Conservation (phyloP, 345 rosid species). For the Excoecaria cochinchinensis region DNA sequence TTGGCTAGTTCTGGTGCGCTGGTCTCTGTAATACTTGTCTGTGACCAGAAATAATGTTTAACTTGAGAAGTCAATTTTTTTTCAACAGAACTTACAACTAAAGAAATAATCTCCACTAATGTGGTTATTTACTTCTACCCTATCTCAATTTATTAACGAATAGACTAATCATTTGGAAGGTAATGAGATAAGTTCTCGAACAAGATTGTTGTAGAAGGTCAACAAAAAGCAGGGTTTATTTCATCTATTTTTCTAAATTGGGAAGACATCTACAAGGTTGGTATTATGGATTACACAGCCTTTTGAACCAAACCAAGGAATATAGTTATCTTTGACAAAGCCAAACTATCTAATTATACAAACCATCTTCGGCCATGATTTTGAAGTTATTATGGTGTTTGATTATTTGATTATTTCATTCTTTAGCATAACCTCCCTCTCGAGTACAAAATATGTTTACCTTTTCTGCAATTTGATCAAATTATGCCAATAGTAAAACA, state of each 20-base stretch:
- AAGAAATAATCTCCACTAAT: not conserved
- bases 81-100: not conserved
- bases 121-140: too few species aligned
- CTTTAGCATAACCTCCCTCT: not conserved
- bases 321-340: not conserved
- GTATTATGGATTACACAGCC: not conserved
- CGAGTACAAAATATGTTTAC: not conserved
- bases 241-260: not conserved
- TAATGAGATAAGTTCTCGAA: not conserved
- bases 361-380: not conserved
- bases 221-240: not conserved
- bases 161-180: too few species aligned
- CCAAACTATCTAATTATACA: not conserved
- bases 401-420: not conserved
- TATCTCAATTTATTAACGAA: too few species aligned
- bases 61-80: not conserved
- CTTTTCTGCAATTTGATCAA: not conserved
- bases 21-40: slow-evolving; percentile 76
- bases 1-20: slow-evolving; percentile 84
- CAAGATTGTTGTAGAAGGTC: not conserved
- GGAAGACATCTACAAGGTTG: not conserved
- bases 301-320: not conserved
- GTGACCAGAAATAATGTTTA: slow-evolving; percentile 14
- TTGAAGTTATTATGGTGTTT: not conserved
- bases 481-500: not conserved